Conservation (phyloP, 805 yeast species). For the Saccharomycopsis sp. region DNA sequence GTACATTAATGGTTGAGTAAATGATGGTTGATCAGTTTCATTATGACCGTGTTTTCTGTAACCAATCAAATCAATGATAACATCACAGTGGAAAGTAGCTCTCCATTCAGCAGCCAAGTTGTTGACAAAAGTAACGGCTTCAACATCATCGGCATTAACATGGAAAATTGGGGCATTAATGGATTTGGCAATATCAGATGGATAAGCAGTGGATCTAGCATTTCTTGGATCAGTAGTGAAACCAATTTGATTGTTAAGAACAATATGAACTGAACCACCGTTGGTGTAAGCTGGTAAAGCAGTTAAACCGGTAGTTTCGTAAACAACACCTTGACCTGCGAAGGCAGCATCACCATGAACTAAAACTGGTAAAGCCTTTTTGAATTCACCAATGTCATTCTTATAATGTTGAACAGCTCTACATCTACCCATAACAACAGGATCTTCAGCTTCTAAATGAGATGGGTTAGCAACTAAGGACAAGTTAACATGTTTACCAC, state of each 20-base stretch:
- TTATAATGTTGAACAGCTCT: slow-evolving; percentile 93
- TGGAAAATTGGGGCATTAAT: slow-evolving; percentile 99
- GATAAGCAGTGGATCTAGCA: slow-evolving; percentile 96
- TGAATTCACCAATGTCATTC: slow-evolving; percentile 72
- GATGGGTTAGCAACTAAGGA: slow-evolving; percentile 98
- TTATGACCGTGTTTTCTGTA: slow-evolving; percentile 99
- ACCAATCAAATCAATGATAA: slow-evolving; percentile 93
- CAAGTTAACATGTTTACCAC: slow-evolving; percentile 92
- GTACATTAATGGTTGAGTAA: slow-evolving; percentile 98
- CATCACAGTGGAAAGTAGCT: slow-evolving; percentile 93
- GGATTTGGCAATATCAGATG: slow-evolving; percentile 94
- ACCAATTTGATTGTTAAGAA: slow-evolving; percentile 97
- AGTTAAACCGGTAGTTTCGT: slow-evolving; percentile 95
- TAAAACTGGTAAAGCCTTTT: slow-evolving; percentile 86
- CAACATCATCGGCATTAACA: slow-evolving; percentile 97
- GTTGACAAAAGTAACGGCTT: slow-evolving; percentile 84
- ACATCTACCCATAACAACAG: slow-evolving; percentile 96
- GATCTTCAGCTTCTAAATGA: slow-evolving; percentile 98
- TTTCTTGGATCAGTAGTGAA: slow-evolving; percentile 98
- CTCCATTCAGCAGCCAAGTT: slow-evolving; percentile 99
- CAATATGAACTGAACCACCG: slow-evolving; percentile 96
- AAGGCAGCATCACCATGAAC: slow-evolving; percentile 99
- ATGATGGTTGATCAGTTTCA: slow-evolving; percentile 98
- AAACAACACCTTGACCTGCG: slow-evolving; percentile 98
- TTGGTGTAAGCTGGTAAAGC: slow-evolving; percentile 91